Base-by-base conservation (phyloP, 2,329 filamentous ascomycete species). In the Pseudodiploospora longispora region DNA sequence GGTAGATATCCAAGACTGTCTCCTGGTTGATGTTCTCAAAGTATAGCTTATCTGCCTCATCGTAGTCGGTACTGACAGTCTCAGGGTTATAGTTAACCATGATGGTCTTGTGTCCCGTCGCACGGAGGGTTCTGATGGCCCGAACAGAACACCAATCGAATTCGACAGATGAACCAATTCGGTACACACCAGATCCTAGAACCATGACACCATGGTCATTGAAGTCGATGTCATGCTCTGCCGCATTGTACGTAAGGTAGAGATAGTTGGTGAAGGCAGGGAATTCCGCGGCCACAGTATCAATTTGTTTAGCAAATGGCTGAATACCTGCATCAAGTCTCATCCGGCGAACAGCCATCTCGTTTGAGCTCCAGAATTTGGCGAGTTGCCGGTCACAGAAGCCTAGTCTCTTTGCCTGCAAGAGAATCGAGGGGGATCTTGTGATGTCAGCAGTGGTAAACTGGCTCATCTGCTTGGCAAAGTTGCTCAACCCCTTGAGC, bases 71-170 rank as follows among this genome's bases (percentile, higher is more conserved):
- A 52, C 71, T 78, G 0, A 95, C 85, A 0, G 89, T 95, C 61
- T 96, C 90, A 0, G 90, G 90, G 59, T 96, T 95, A 59, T 85
- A 87, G 57, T 95, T 95, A 40, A 95, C 82, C 91, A 97, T 97
- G 58, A 97, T 82, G 0, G 93, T 97, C 75, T 97, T 97, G 72
- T 84, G 81, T 3, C 86, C 86, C 48, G 83, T 78, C 52, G 87
- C 80, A 41, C 93, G 81, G 6, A 98, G 76, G 2, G 93, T 97
- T 50, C 91, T 83, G 50, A 97, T 94, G 5, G 93, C 88, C 48
- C 91, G 78, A 29, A 98, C 93, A 4, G 93, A 95, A 65, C 93
- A 97, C 93, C 93, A 98, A 66, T 98, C 93, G 64, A 98, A 98
- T 62, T 98, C 93, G 47, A 98, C 93, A 0, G 91, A 96, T 0